These are phyloP conservation scores for Hericium rajendrae DNA, from an alignment of 768 basidiomycete species.

Conservation along the genomic window DNA sequence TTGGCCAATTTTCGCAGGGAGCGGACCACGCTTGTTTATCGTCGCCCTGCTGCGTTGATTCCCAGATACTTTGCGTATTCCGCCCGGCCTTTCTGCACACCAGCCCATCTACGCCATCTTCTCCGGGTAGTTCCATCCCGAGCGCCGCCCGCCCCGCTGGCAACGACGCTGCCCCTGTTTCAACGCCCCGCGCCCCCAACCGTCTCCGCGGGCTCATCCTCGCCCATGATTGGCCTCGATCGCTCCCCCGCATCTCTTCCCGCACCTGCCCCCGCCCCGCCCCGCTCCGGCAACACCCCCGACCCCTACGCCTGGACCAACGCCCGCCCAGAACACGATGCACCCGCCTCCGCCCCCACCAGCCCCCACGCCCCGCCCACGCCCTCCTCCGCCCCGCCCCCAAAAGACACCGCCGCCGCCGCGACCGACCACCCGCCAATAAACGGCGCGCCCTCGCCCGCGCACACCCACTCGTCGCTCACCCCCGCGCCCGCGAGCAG, in stretches of 20 bases:
- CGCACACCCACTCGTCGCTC: constrained; percentile 18
- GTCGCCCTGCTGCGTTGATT: too few species aligned
- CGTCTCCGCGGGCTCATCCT: too few species aligned
- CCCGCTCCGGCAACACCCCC: neutral
- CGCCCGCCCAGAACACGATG: too few species aligned
- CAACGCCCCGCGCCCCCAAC: too few species aligned
- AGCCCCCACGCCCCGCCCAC: neutral
- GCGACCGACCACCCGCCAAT: constrained; percentile 13
- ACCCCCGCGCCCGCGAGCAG: constrained; percentile 18
- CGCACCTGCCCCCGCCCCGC: neutral
- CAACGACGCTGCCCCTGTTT: too few species aligned
- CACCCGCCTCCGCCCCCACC: too few species aligned
- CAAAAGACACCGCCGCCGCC: constrained; percentile 3
- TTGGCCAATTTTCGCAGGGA: neutral
- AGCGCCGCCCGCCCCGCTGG: too few species aligned
- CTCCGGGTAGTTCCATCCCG: too few species aligned
- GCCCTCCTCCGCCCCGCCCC: constrained; percentile 12
- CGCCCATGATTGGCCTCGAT: neutral
- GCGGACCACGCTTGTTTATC: neutral
- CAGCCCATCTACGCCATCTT: neutral
- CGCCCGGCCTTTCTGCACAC: neutral
- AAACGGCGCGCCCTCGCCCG: constrained; percentile 15
- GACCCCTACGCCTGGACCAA: too few species aligned
- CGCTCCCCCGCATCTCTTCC: neutral
- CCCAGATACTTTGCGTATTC: too few species aligned